Conservation (phyloP, 1,284 basidiomycete genomes). For the Porogramme epimiltina region DNA sequence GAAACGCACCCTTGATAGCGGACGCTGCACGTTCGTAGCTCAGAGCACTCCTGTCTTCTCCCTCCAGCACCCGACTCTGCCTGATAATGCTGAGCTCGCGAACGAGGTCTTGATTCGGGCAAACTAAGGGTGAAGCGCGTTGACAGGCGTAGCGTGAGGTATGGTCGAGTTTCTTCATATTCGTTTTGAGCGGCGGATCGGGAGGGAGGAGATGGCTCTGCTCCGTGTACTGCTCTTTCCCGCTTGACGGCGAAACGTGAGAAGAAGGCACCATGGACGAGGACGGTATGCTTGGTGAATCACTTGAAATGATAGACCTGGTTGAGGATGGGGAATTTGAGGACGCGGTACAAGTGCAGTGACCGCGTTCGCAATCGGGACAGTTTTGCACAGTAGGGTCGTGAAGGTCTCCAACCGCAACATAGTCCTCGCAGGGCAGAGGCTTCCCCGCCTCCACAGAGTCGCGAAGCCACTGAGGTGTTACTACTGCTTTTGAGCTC, state of each 20-base stretch:
- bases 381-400: slow-evolving; percentile 46
- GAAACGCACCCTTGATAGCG: slow-evolving; percentile 63
- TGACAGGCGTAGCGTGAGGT: slow-evolving; percentile 57
- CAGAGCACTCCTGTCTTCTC: slow-evolving; percentile 62
- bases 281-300: neutral
- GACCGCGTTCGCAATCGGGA: slow-evolving; percentile 36
- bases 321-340: slow-evolving; percentile 1
- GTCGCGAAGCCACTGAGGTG: slow-evolving; percentile 66
- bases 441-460: slow-evolving; percentile 47
- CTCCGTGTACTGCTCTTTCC: neutral
- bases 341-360: slow-evolving; percentile 29
- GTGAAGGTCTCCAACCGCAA: slow-evolving; percentile 52
- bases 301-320: slow-evolving; percentile 2
- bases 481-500: slow-evolving; percentile 67
- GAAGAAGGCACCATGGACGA: neutral
- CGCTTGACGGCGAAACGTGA: neutral
- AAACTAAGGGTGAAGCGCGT: slow-evolving; percentile 63
- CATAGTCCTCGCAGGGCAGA: slow-evolving; percentile 54
- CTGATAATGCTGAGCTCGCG: slow-evolving; percentile 61
- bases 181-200: slow-evolving; percentile 24
- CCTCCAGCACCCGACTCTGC: slow-evolving; percentile 60
- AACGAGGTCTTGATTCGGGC: slow-evolving; percentile 63
- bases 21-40: slow-evolving; percentile 69
- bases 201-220: slow-evolving; percentile 32
- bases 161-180: slow-evolving; percentile 32